These are phyloP conservation scores for Gastrolobium bilobum DNA, from an alignment of 306 rosid species.

Conservation along the genomic window DNA sequence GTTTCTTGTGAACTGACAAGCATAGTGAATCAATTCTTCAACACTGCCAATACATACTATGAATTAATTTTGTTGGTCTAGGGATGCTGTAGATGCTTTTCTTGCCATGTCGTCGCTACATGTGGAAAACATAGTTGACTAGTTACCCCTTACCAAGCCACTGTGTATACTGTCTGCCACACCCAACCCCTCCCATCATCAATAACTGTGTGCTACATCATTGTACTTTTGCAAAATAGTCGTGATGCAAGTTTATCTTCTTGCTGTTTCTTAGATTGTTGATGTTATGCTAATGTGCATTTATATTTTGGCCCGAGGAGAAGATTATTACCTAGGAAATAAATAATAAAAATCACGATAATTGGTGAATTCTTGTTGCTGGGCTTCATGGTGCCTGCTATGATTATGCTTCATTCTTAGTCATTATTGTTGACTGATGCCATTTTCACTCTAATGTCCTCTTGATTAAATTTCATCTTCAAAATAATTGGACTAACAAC, in stretches of 20 bases:
- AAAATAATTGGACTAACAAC: conserved; percentile 19
- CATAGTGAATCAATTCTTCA: not conserved
- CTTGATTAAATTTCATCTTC: conserved; percentile 17
- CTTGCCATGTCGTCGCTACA: not conserved
- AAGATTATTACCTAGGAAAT: conserved; percentile 13
- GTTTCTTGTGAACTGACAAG: not conserved
- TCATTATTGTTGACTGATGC: conserved; percentile 16
- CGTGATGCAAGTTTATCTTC: not conserved
- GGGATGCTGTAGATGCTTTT: conserved; percentile 32
- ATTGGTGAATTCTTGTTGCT: conserved; percentile 16
- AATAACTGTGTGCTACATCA: not conserved
- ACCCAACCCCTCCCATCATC: not conserved
- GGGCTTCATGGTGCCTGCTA: not conserved
- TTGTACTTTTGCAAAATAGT: not conserved
- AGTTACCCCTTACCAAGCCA: not conserved
- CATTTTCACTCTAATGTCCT: conserved; percentile 8
- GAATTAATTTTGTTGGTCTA: conserved; percentile 31
- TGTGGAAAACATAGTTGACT: conserved; percentile 1
- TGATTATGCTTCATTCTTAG: conserved; percentile 13
- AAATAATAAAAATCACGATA: conserved; percentile 8
- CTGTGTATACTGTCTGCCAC: not conserved
- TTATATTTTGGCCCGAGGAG: not conserved
- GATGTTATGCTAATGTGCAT: not conserved
- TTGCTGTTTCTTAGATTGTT: conserved; percentile 16
- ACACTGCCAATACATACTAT: conserved; percentile 16